Base-by-base conservation (phyloP, 2,329 filamentous ascomycete genomes). In the Coniosporium tulheliwenetii region DNA sequence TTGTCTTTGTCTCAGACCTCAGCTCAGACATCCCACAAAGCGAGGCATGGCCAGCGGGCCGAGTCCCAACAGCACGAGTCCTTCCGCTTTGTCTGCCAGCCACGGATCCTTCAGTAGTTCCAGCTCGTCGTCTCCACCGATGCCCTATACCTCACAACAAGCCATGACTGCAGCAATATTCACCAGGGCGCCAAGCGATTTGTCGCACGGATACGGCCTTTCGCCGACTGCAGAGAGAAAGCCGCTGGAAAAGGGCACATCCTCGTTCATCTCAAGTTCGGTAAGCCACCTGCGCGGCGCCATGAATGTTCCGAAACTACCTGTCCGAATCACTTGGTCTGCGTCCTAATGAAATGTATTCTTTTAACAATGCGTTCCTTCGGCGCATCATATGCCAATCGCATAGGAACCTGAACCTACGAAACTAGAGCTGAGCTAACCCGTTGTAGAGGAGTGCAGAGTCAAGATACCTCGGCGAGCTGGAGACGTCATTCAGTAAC, bases 141-240 rank as follows among this genome's bases (percentile, higher is more conserved):
- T 55, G 44, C 48, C 52, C 10, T 59, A 53, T 43, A 46, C 56
- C 13, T 47, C 54, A 38, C 53, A 59, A 36, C 53, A 55, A 47
- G 53, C 54, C 47, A 61, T 61, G 58, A 55, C 57, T 12, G 53
- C 58, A 41, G 61, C 65, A 52, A 55, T 59, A 38, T 65, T 64
- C 46, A 49, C 55, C 30, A 48, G 57, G 33, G 37, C 47, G 8
- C 41, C 43, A 19, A 41, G 42, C 13, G 40, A 41, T 13, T 33
- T 48, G 13, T 56, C 56, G 38, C 59, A 63, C 48, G 45, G 56
- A 31, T 66, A 60, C 49, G 54, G 50, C 45, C 50, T 63, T 41
- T 58, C 57, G 38, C 57, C 62, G 41, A 61, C 61, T 39, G 60
- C 57, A 33, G 63, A 65, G 47, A 58, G 61, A 44, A 54, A 61